These are phyloP conservation scores for Periconia sp. DNA, from an alignment of 2,329 filamentous ascomycete genomes.

Conservation along the genomic window DNA sequence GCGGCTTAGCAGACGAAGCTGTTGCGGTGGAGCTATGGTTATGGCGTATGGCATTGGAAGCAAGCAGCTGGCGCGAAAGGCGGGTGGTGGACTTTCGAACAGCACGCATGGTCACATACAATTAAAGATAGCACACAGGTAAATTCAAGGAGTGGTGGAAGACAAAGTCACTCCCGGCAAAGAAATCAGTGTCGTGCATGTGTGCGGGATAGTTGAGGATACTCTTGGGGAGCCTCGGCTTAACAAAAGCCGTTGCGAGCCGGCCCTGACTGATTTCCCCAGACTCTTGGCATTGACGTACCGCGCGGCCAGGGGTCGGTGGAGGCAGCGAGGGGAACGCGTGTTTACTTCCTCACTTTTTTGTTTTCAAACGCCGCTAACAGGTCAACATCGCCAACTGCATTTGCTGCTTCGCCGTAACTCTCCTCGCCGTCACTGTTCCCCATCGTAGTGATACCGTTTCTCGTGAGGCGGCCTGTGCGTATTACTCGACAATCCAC, in stretches of 20 bases:
- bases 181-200: background rate
- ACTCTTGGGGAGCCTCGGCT: background rate
- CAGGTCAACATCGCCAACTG: background rate
- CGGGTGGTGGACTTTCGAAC: slow-evolving; percentile 32
- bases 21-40: slow-evolving; percentile 28
- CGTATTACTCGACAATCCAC: slow-evolving; percentile 6
- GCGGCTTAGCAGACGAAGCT: slow-evolving; percentile 38
- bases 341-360: background rate
- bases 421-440: too few species aligned
- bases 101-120: slow-evolving; percentile 37
- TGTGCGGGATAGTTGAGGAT: slow-evolving; percentile 6
- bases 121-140: slow-evolving; percentile 8
- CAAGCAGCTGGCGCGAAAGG: slow-evolving; percentile 39
- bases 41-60: slow-evolving; percentile 27
- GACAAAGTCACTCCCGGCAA: slow-evolving; percentile 11
- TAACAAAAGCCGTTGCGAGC: slow-evolving; percentile 24
- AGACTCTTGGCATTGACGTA: background rate
- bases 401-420: too few species aligned
- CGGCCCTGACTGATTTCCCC: slow-evolving; percentile 7
- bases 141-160: background rate
- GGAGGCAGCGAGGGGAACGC: background rate
- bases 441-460: too few species aligned
- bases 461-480: background rate
- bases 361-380: background rate
- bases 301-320: background rate